phyloP scores from a whole-genome alignment of 2,329 filamentous ascomycete species.

The Nothophoma quercina region DNA sequence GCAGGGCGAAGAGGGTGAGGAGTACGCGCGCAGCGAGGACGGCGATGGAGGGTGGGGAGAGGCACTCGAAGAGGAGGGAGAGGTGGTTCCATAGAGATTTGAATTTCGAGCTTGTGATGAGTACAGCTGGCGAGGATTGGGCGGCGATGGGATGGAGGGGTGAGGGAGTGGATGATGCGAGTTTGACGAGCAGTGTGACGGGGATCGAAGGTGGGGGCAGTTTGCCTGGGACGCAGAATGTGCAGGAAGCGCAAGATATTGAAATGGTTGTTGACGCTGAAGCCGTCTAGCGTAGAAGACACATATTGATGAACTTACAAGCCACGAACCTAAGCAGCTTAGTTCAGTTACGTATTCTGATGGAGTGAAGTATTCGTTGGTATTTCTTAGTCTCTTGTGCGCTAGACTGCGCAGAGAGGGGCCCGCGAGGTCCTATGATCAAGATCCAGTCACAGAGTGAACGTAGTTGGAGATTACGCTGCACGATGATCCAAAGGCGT shows the following conservation, averaged over 20 bases:
- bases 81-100: slow-evolving; percentile 73
- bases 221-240: slow-evolving; percentile 1
- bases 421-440: too few relatives aligned
- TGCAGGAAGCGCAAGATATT: background rate
- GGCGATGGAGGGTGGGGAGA: slow-evolving; percentile 76
- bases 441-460: too few relatives aligned
- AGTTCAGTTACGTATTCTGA: too few relatives aligned
- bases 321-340: too few relatives aligned
- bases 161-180: slow-evolving; percentile 6
- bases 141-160: slow-evolving; percentile 40
- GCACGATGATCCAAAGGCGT: too few relatives aligned
- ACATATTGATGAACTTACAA: background rate
- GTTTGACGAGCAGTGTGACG: slow-evolving; percentile 7
- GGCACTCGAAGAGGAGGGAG: slow-evolving; percentile 72
- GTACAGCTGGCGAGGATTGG: slow-evolving; percentile 62
- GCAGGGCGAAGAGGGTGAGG: slow-evolving; percentile 65
- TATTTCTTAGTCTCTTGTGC: too few relatives aligned
- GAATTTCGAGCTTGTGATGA: slow-evolving; percentile 68
- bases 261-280: background rate
- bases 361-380: too few relatives aligned
- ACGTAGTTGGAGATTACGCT: too few relatives aligned
- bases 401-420: too few relatives aligned
- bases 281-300: background rate
- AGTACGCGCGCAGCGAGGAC: slow-evolving; percentile 78
- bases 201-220: slow-evolving; percentile 19